phyloP scores from a whole-genome alignment of 352 stramenopile genomes.

The Plasmopara viticola region DNA sequence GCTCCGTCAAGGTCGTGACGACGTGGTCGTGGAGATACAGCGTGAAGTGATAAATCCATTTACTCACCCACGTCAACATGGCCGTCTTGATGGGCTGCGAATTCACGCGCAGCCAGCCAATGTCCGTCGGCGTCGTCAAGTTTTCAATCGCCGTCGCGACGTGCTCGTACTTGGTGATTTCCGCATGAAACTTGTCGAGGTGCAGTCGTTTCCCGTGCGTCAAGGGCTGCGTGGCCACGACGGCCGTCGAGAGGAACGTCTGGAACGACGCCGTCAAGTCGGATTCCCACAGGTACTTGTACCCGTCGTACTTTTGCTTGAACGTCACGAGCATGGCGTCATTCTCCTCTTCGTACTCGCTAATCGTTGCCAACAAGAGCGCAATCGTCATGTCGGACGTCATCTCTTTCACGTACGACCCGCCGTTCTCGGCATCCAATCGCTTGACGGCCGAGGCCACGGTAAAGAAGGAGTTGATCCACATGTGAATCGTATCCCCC shows the following conservation, averaged over 20 bases:
- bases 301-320: slow-evolving; percentile 93
- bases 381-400: slow-evolving; percentile 94
- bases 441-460: slow-evolving; percentile 94
- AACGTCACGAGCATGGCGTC: slow-evolving; percentile 90
- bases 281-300: slow-evolving; percentile 94
- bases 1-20: slow-evolving; percentile 75
- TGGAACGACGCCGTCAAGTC: slow-evolving; percentile 91
- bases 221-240: slow-evolving; percentile 64
- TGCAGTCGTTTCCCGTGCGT: slow-evolving; percentile 79
- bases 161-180: slow-evolving; percentile 95
- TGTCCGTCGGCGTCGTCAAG: slow-evolving; percentile 86
- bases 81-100: slow-evolving; percentile 95
- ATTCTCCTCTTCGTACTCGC: slow-evolving; percentile 90
- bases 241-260: slow-evolving; percentile 81
- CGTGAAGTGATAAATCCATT: slow-evolving; percentile 96
- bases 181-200: slow-evolving; percentile 92
- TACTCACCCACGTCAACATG: slow-evolving; percentile 93
- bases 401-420: slow-evolving; percentile 97
- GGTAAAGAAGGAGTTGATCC: slow-evolving; percentile 96
- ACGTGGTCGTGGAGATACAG: slow-evolving; percentile 91
- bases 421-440: slow-evolving; percentile 90
- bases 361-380: slow-evolving; percentile 91
- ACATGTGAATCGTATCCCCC: slow-evolving; percentile 92
- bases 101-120: slow-evolving; percentile 97
- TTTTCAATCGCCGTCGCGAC: slow-evolving; percentile 88